Conservation (phyloP, 306 rosid species). For the Heteromeles arbutifolia region DNA sequence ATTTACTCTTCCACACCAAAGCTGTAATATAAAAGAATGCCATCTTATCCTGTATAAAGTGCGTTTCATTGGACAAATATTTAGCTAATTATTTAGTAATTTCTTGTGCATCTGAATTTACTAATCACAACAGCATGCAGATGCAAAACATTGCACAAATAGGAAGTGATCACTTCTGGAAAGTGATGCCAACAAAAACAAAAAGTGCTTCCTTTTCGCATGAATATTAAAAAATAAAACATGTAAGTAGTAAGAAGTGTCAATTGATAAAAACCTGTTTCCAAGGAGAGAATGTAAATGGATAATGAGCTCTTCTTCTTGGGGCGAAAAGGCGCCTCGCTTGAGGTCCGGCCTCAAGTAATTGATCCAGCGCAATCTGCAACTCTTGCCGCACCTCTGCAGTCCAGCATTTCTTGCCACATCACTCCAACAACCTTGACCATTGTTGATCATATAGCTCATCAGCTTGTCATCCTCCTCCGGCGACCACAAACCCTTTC, state of each 20-base stretch:
- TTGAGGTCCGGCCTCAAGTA: conserved; percentile 90
- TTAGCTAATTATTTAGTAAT: background rate
- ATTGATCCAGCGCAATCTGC: conserved; percentile 88
- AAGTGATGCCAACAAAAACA: background rate
- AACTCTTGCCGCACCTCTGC: conserved; percentile 88
- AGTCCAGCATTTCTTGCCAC: conserved; percentile 88
- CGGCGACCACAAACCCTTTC: conserved; percentile 94
- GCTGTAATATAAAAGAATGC: background rate
- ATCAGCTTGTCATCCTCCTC: conserved; percentile 86
- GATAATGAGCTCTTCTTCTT: conserved; percentile 75
- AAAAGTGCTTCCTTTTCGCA: background rate
- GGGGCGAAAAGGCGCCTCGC: conserved; percentile 81
- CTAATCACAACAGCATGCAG: background rate
- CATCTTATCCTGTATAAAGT: background rate
- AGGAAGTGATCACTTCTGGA: background rate
- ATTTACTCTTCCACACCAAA: background rate
- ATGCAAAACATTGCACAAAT: background rate
- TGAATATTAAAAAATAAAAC: background rate
- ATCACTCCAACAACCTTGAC: conserved; percentile 92
- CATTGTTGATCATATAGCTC: conserved; percentile 72
- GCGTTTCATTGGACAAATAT: background rate
- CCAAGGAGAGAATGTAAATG: conserved; percentile 92
- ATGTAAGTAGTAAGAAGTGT: background rate
- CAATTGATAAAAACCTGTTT: conserved; percentile 47
- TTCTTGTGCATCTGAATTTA: background rate